phyloP scores from a whole-genome alignment of 2,329 filamentous ascomycete species.

The Sphaerulina vaccinii region DNA sequence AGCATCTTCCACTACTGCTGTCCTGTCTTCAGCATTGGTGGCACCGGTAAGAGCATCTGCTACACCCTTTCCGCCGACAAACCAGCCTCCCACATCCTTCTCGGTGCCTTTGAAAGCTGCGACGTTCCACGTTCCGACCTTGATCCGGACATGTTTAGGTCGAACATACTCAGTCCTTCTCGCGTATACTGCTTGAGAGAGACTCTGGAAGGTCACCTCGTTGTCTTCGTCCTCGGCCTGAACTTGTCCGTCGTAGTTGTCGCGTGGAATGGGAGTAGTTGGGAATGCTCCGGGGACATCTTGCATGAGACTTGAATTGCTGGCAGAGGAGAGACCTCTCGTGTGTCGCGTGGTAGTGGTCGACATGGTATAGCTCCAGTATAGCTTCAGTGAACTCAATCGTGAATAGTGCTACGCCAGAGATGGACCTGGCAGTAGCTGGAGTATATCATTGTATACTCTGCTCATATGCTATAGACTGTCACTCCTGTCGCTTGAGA shows the following conservation, averaged over 20 bases:
- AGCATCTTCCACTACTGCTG: constrained; percentile 42
- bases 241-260: constrained; percentile 27
- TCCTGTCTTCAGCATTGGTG: constrained; percentile 29
- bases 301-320: constrained; percentile 39
- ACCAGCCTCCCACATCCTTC: constrained; percentile 86
- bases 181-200: constrained; percentile 64
- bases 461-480: no score
- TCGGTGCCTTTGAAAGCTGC: constrained; percentile 81
- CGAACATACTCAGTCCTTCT: constrained; percentile 77
- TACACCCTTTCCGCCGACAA: constrained; percentile 72
- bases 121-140: constrained; percentile 94
- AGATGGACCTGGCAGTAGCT: not conserved
- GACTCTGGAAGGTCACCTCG: constrained; percentile 29
- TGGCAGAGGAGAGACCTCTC: constrained; percentile 29
- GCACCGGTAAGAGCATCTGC: constrained; percentile 62
- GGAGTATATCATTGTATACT: not conserved
- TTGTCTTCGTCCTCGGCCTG: constrained; percentile 18
- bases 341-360: constrained; percentile 18
- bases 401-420: not conserved
- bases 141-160: constrained; percentile 73
- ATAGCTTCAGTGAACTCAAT: not conserved
- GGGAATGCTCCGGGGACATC: constrained; percentile 53
- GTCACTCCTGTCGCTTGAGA: no score
- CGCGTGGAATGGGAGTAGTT: constrained; percentile 9
- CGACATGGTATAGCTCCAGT: constrained; percentile 17